These are phyloP conservation scores for Fusarium solani-melongenae DNA, from an alignment of 2,329 filamentous ascomycete species.

Conservation along the genomic window DNA sequence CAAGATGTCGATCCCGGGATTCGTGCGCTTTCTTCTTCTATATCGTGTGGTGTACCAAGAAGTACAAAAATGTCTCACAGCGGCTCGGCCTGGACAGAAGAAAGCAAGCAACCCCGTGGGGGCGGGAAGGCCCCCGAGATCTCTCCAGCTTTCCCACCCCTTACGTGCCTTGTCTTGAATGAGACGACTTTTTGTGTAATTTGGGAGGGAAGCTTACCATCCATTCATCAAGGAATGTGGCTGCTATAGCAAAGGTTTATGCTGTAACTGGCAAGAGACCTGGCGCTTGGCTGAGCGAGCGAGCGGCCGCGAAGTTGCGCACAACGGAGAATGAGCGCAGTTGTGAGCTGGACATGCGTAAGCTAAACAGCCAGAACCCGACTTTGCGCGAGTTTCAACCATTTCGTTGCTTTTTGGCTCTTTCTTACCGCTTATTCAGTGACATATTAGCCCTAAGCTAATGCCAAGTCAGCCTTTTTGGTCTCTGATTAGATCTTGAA, in stretches of 20 bases:
- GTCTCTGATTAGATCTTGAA: background rate
- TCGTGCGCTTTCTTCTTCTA: background rate
- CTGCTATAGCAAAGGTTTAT: background rate
- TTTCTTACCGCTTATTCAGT: background rate
- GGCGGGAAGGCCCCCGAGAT: background rate
- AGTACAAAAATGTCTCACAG: background rate
- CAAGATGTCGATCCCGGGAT: constrained; percentile 2
- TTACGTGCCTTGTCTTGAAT: background rate
- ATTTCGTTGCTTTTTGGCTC: background rate
- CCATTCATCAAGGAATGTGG: background rate
- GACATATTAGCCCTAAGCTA: background rate
- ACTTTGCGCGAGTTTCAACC: background rate
- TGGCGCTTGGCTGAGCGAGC: background rate
- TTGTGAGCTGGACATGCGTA: background rate
- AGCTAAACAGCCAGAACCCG: background rate
- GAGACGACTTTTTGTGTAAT: background rate
- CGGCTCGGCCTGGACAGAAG: background rate
- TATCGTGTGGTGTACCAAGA: background rate
- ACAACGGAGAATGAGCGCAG: background rate
- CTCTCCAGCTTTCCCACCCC: background rate
- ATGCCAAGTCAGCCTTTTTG: background rate
- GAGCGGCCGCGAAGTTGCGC: background rate
- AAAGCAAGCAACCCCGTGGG: background rate
- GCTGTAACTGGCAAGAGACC: background rate
- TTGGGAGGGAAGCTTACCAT: background rate